Percentiles rank a stretch among this genome's conserved stretches.
These are phyloP conservation scores for Eragrostis nindensis DNA, from an alignment of 176 grass and related monocot genomes.

Conservation along the genomic window DNA sequence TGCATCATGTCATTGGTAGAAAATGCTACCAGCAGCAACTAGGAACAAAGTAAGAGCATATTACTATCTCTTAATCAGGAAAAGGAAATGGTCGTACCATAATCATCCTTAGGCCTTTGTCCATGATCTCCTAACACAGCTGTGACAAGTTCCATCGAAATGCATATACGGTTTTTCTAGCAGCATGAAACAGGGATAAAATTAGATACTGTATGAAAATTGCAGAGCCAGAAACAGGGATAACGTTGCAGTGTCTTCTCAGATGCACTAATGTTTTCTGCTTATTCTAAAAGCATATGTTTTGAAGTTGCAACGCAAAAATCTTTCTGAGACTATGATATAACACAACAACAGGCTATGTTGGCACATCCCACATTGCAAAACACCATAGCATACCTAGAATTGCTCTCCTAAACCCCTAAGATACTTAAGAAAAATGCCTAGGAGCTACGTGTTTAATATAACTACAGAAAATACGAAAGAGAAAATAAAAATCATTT, in stretches of 20 bases:
- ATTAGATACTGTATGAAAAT: conserved; percentile 29
- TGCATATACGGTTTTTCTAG: conserved; percentile 81
- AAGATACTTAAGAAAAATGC: conserved; percentile 6
- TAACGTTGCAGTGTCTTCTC: neutral
- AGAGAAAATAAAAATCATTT: neutral
- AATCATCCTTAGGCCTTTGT: conserved; percentile 97
- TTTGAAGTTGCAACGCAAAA: neutral
- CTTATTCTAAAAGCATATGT: neutral
- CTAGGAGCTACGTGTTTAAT: conserved; percentile 1
- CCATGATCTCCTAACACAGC: conserved; percentile 97
- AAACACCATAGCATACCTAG: conserved; percentile 49
- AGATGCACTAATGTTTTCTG: neutral
- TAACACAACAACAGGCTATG: neutral
- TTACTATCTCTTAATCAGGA: neutral
- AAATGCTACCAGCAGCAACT: conserved; percentile 2
- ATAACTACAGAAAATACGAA: neutral
- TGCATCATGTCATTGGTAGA: neutral
- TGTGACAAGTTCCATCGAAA: conserved; percentile 99
- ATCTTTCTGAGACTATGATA: neutral
- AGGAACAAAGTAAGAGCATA: conserved; percentile 15
- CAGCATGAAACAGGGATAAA: conserved; percentile 26
- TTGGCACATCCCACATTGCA: neutral
- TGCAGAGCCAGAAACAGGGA: conserved; percentile 9
- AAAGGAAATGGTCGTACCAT: conserved; percentile 63
- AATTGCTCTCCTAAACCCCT: neutral